Evolutionary conservation across 192 early-diverging fungal species (phyloP).

Genomic region (Rhizophagus clarus): DNA sequence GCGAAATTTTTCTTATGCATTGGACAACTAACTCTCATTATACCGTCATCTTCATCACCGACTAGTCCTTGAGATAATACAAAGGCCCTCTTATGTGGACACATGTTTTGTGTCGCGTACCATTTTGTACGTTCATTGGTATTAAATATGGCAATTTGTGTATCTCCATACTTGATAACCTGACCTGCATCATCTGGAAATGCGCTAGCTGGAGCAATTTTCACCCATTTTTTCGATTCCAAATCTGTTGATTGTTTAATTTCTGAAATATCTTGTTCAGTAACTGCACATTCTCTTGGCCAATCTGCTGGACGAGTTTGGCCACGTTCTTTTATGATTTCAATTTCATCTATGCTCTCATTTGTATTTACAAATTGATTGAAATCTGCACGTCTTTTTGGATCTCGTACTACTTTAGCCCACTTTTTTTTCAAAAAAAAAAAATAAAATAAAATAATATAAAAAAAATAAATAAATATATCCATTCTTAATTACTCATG

Average conservation of each 20-base stretch:
- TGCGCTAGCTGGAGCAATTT: conserved; percentile 38
- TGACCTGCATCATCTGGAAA: conserved; percentile 56
- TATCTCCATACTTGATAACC: conserved; percentile 60
- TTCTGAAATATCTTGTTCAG: not conserved
- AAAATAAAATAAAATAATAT: no score
- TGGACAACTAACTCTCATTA: conserved; percentile 58
- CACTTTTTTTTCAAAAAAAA: conserved; percentile 42
- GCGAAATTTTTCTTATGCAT: conserved; percentile 70
- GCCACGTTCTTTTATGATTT: conserved; percentile 62
- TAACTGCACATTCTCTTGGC: conserved; percentile 42
- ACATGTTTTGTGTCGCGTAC: conserved; percentile 79
- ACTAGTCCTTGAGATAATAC: conserved; percentile 64
- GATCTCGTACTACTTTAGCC: conserved; percentile 61
- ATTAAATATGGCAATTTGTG: conserved; percentile 67
- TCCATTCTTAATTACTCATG: not conserved
- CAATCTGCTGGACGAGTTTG: conserved; percentile 66
- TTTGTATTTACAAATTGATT: conserved; percentile 67
- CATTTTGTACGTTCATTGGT: conserved; percentile 45
- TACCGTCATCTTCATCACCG: conserved; percentile 41
- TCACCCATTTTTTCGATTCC: conserved; percentile 41
- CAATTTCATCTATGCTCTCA: conserved; percentile 52
- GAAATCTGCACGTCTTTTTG: conserved; percentile 54
- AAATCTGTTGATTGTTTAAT: not conserved
- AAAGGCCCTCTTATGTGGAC: conserved; percentile 75
- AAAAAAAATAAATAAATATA: no score